Percentiles rank a stretch among this genome's conserved stretches.
These are phyloP conservation scores for Arctostaphylos glauca DNA, from an alignment of 148 eudicot species.

Conservation along the genomic window DNA sequence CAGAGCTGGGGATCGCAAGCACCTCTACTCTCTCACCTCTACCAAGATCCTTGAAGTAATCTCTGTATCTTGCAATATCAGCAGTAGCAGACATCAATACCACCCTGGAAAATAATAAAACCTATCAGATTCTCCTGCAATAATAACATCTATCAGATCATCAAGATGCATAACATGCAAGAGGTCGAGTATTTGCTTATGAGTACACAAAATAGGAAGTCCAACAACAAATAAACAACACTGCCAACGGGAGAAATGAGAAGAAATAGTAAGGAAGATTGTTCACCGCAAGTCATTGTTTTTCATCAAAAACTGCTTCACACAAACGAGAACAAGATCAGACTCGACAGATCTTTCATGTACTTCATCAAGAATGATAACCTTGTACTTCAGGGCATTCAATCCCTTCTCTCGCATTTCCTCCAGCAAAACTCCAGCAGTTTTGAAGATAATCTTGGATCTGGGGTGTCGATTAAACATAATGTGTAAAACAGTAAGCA, in stretches of 20 bases:
- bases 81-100: conserved; percentile 99
- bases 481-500: not conserved
- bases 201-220: conserved; percentile 4
- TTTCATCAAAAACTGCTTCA: conserved; percentile 80
- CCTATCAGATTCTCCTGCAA: conserved; percentile 10
- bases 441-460: conserved; percentile 82
- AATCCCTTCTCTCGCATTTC: conserved; percentile 90
- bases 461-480: conserved; percentile 33
- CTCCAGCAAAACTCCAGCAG: conserved; percentile 94
- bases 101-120: conserved; percentile 50
- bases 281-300: conserved; percentile 67
- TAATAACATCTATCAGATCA: conserved; percentile 8
- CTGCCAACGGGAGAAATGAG: not conserved
- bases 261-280: not conserved
- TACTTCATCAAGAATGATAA: conserved; percentile 91
- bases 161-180: not conserved
- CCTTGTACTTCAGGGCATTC: conserved; percentile 86
- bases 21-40: conserved; percentile 93
- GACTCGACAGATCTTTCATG: conserved; percentile 99
- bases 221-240: not conserved
- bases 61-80: conserved; percentile 76
- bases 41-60: conserved; percentile 84
- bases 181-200: conserved; percentile 1
- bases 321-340: conserved; percentile 93
- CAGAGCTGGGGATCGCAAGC: conserved; percentile 75